Base-by-base conservation (phyloP, 176 grass and related monocot genomes). In the Microstegium vimineum region DNA sequence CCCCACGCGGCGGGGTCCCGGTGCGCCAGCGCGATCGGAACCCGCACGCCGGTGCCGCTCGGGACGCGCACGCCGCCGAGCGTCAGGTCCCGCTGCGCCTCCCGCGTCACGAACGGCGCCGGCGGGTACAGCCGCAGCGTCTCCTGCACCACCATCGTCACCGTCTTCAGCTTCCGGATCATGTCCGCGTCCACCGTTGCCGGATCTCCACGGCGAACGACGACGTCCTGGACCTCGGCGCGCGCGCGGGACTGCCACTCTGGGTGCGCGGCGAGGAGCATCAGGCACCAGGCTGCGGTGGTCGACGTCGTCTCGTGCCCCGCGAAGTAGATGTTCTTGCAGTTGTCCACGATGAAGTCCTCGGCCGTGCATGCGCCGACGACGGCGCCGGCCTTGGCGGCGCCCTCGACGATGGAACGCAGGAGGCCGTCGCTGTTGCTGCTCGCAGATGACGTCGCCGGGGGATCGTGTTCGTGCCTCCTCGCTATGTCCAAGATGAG, bases 61-160 rank as follows among this genome's bases (percentile, higher is more conserved):
- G 88, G 92, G 0, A 97, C 25, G 37, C 81, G 31, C 7, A 94
- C 33, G n/a, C 78, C 60, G 5, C 77, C 87, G 2, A 97, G 82
- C 8, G 81, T 91, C 10, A 94, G 66, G 59, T 92, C 83, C 0
- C 75, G 40, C 23, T 87, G 68, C 15, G 92, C 79, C 62, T 92
- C 94, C 78, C 92, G 64, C 5, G 25, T 52, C 33, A 92, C n/a
- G 9, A 88, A 84, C 1, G 80, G 23, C 37, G 80, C 84, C 3
- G 90, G 86, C 94, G 36, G 36, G 36, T 88, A 90, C 2, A 94
- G 69, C 3, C 92, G 81, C 10, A 92, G 84, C 0, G 95, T 94
- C 86, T 98, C 92, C 71, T 93, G 88, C 57, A 98, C 94, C 71
- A 98, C 90, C 95, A 93, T 98, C 35, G 88, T 88, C 47, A 98